These are phyloP conservation scores for Aurifilum marmelostoma DNA, from an alignment of 2,329 filamentous ascomycete species.

Conservation along the genomic window DNA sequence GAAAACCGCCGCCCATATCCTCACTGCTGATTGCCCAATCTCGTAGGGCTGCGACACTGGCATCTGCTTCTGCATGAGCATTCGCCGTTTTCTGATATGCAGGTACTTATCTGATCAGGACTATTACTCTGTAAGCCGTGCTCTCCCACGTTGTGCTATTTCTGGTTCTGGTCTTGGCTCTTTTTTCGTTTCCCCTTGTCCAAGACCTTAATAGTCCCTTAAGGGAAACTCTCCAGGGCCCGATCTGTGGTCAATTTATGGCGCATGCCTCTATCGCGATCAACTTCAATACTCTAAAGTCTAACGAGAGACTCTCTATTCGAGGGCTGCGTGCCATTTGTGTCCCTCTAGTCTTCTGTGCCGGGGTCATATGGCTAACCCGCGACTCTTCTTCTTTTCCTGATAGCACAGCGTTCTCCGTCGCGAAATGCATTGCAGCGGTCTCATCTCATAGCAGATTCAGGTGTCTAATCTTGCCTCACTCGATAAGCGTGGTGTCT, in stretches of 20 bases:
- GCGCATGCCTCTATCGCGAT: neutral
- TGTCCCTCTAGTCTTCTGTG: neutral
- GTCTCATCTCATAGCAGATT: neutral
- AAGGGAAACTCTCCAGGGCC: constrained; percentile 6
- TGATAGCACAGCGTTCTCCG: neutral
- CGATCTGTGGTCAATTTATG: neutral
- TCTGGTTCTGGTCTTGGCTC: neutral
- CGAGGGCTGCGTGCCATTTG: constrained; percentile 6
- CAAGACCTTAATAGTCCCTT: constrained; percentile 5
- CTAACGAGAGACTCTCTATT: neutral
- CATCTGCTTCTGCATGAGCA: neutral
- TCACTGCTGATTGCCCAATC: neutral
- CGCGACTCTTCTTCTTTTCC: neutral
- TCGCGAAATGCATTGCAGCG: constrained; percentile 11
- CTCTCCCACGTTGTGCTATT: constrained; percentile 13
- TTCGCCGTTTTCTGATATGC: neutral
- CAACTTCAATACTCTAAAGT: no score
- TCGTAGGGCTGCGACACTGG: neutral
- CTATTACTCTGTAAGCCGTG: constrained; percentile 17
- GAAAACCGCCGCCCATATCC: neutral
- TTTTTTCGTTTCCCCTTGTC: neutral
- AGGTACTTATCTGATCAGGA: neutral
- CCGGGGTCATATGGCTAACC: constrained; percentile 15
- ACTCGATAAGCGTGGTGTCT: neutral
- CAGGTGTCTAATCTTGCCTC: neutral